Conservation (phyloP, 2,329 filamentous ascomycete species). For the Exophiala xenobiotica region DNA sequence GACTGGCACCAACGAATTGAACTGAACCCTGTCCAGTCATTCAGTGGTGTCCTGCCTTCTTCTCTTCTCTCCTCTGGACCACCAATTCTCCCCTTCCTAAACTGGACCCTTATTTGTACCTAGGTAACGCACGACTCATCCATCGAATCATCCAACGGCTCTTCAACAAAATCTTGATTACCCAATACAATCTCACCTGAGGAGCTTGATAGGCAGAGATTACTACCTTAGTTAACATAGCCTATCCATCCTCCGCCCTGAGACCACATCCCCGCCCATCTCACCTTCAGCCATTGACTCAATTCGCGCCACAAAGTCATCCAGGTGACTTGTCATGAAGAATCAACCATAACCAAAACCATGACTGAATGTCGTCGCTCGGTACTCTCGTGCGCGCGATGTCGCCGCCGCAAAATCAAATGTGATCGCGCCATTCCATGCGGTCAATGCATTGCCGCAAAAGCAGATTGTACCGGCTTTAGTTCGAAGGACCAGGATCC, state of each 20-base stretch:
- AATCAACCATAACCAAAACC: constrained; percentile 1
- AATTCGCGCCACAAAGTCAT: background rate
- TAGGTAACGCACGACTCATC: background rate
- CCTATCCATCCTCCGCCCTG: background rate
- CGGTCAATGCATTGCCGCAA: constrained; percentile 33
- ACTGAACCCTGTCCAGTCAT: too few relatives aligned
- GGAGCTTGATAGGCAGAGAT: background rate
- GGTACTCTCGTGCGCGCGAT: constrained; percentile 32
- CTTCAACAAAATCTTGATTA: background rate
- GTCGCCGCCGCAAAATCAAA: constrained; percentile 33
- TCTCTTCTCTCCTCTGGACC: too few relatives aligned
- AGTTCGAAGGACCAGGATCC: constrained; percentile 32
- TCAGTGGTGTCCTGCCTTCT: too few relatives aligned
- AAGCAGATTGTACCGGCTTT: constrained; percentile 34
- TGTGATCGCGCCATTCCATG: constrained; percentile 35
- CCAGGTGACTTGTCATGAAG: background rate
- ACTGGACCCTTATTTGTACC: background rate
- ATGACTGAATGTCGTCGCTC: constrained; percentile 33
- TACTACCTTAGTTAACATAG: too few relatives aligned
- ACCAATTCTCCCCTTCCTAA: background rate
- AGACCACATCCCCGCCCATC: background rate
- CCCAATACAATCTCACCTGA: background rate
- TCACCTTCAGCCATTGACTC: background rate
- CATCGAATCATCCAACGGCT: background rate
- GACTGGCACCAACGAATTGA: too few relatives aligned